Percentiles rank a stretch among this genome's conserved stretches.
phyloP scores from a whole-genome alignment of 202 grass and related monocot species.

The Cymbopogon flexuosus region DNA sequence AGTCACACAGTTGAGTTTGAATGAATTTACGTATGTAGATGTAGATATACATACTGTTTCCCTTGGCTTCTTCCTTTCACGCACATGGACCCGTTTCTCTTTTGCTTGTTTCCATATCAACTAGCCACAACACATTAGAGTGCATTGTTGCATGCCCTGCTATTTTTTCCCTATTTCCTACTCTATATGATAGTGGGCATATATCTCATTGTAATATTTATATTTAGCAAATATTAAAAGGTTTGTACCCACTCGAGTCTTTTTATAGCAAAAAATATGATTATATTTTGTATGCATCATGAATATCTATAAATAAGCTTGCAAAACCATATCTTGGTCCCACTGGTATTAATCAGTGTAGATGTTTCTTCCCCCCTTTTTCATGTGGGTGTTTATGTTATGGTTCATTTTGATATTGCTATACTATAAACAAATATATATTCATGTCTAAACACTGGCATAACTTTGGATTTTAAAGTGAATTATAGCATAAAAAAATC shows the following conservation, averaged over 20 bases:
- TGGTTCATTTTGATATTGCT: conserved; percentile 1
- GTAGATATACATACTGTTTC: background rate
- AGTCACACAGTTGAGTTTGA: background rate
- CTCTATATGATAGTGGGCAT: background rate
- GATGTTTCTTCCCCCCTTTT: background rate
- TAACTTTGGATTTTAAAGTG: background rate
- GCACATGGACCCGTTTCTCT: background rate
- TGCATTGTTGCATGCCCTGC: background rate
- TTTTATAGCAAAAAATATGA: background rate
- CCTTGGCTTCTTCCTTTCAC: background rate
- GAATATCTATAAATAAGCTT: background rate
- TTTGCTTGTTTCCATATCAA: background rate
- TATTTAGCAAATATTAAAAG: background rate
- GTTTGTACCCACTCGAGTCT: background rate
- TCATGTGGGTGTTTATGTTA: background rate
- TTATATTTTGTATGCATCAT: background rate
- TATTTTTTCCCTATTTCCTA: background rate
- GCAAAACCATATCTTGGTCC: background rate
- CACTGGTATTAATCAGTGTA: background rate
- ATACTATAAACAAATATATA: background rate
- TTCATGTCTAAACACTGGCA: background rate
- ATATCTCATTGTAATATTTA: background rate
- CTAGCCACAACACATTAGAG: background rate
- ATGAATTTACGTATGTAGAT: background rate
- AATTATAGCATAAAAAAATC: background rate